Base-by-base conservation (phyloP, 306 rosid genomes). In the Cicer pinnatifidum region DNA sequence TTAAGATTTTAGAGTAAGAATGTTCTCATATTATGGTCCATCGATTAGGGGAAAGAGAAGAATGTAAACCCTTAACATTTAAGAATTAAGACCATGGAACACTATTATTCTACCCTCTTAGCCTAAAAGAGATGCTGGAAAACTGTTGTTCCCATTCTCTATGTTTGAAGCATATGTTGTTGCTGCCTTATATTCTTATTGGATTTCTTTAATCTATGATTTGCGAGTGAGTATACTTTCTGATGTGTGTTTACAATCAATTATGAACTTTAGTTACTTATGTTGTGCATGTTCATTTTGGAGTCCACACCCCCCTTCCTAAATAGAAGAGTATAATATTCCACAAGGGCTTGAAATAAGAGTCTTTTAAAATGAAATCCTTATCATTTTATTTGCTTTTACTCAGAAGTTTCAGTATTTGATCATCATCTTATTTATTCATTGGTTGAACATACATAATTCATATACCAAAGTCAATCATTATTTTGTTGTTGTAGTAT, bases 261-360 rank as follows among this genome's bases (percentile, higher is more conserved):
- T 77, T 37, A 59, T 59, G 69, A 48, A 38, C 19, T 69, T 45
- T 69, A 17, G 63, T 54, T 67, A 43, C 50, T 47, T 11, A 3
- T 45, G 16, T 43, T 11, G 7, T 45, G 16, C 33, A 41, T 75
- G 61, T 43, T 38, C 53, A 37, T 60, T 69, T 75, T 70, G 53
- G 35, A n/a, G 19, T 15, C 3, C 4, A 8, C 46, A 8, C 3
- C 4, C 2, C 69, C 69, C 43, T 38, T 8, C 46, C 11, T 16
- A 28, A n/a, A 63, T 11, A 67, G 46, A 41, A 15, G 45, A 52
- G 50, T 64, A 82, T 47, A 73, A 71, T 82, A 41, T 59, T 13
- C 10, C 73, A 17, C 48, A 33, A 58, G 37, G 75, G 67, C 71
- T 54, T 84, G 56, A 39, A 76, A 44, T 56, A 17, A 63, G 68